Evolutionary conservation across 345 rosid genomes (phyloP).

Genomic region (Schrenkiella parvula): DNA sequence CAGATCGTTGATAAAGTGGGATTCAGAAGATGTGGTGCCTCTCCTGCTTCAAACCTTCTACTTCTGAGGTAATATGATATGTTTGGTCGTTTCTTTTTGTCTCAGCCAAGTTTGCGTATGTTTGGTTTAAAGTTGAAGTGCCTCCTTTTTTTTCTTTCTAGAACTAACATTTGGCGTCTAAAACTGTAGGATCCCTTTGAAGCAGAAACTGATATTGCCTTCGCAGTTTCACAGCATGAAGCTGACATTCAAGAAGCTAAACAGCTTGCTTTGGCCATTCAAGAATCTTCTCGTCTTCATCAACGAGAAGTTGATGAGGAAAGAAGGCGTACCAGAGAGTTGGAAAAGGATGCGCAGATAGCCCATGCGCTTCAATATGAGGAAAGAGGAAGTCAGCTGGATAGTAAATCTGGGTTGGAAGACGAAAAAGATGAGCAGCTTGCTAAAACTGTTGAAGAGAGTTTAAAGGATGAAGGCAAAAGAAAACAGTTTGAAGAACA

Average conservation of each 20-base stretch:
- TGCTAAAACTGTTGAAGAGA: conserved; percentile 10
- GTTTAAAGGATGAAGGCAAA: conserved; percentile 34
- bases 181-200: conserved; percentile 17
- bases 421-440: conserved; percentile 18
- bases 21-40: background rate
- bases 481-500: conserved; percentile 34
- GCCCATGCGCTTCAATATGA: background rate
- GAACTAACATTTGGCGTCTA: background rate
- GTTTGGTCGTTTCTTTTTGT: background rate
- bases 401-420: background rate
- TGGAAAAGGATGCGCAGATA: conserved; percentile 3
- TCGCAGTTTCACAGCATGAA: background rate
- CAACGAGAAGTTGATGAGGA: background rate
- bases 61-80: background rate
- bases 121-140: background rate
- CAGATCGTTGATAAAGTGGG: background rate
- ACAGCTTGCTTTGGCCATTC: background rate
- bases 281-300: conserved; percentile 5
- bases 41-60: conserved; percentile 13
- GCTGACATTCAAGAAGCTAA: background rate
- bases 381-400: conserved; percentile 2
- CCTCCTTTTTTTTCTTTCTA: background rate
- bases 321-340: background rate
- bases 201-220: background rate
- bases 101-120: background rate